Percentiles rank a stretch among this genome's conserved stretches.
These are phyloP conservation scores for Tilletia setariae DNA, from an alignment of 1,284 basidiomycete genomes.

Conservation along the genomic window DNA sequence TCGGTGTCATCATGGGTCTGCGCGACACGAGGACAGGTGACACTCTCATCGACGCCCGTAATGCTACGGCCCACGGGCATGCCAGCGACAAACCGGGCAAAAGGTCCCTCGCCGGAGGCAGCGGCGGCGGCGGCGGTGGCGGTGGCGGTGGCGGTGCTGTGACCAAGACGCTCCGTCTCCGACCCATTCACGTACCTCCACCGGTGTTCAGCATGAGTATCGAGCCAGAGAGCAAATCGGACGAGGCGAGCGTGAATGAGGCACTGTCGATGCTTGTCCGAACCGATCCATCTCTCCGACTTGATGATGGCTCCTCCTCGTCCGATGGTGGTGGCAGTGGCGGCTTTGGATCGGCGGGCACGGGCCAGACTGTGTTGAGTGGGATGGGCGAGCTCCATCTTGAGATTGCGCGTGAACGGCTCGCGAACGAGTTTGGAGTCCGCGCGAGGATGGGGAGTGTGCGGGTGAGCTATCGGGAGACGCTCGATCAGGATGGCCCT, in stretches of 20 bases:
- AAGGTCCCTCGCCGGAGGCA: background rate
- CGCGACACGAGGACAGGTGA: constrained; percentile 83
- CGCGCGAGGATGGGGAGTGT: constrained; percentile 73
- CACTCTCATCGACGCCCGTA: constrained; percentile 60
- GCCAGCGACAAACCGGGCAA: constrained; percentile 23
- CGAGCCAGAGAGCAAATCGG: constrained; percentile 55
- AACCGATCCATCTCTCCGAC: constrained; percentile 77
- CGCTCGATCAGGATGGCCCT: constrained; percentile 57
- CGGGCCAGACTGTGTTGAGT: constrained; percentile 77
- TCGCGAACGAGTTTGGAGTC: constrained; percentile 75
- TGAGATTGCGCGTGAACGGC: constrained; percentile 76
- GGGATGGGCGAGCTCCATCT: constrained; percentile 80
- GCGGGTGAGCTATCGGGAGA: constrained; percentile 76
- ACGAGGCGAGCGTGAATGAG: constrained; percentile 70
- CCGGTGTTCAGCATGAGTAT: constrained; percentile 63
- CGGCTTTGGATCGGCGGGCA: constrained; percentile 47
- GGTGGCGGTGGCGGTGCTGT: too few relatives aligned
- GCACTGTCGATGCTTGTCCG: constrained; percentile 72
- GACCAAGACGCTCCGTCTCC: constrained; percentile 57
- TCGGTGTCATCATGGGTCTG: constrained; percentile 78
- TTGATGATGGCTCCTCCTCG: constrained; percentile 58
- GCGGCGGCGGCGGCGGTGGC: background rate
- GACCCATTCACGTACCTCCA: constrained; percentile 74
- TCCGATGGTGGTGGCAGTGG: constrained; percentile 20
- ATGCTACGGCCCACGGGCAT: constrained; percentile 24